Percentiles rank a stretch among this genome's conserved stretches.
Evolutionary conservation across 225 moss, liverwort and hornwort genomes (phyloP).

Genomic region (Lunularia cruciata): DNA sequence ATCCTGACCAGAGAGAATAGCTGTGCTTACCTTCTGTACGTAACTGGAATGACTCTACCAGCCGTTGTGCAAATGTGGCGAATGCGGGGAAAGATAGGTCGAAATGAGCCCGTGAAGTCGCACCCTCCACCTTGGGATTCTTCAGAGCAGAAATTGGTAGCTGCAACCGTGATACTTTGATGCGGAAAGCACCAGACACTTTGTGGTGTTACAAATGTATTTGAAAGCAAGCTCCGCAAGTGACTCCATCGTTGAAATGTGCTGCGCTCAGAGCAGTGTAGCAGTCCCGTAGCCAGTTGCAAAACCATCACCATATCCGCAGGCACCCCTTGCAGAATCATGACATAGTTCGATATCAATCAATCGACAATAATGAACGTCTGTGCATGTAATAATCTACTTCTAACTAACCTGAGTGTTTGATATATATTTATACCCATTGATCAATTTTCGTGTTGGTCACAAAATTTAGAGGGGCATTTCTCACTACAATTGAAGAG

Average conservation of each 20-base stretch:
- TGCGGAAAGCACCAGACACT: not conserved
- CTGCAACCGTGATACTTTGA: not conserved
- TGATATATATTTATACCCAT: too few species aligned
- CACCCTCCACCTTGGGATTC: slow-evolving; percentile 25
- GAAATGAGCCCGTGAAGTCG: slow-evolving; percentile 30
- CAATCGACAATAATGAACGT: too few species aligned
- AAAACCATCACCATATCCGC: slow-evolving; percentile 78
- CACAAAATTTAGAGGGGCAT: too few species aligned
- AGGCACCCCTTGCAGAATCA: slow-evolving; percentile 56
- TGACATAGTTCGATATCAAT: too few species aligned
- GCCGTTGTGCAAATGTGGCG: not conserved
- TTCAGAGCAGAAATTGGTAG: slow-evolving; percentile 1
- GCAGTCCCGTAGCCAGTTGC: slow-evolving; percentile 62
- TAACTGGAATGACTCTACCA: not conserved
- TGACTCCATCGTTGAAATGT: slow-evolving; percentile 62
- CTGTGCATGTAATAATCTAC: too few species aligned
- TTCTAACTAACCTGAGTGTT: too few species aligned
- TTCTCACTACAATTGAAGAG: too few species aligned
- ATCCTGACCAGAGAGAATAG: too few species aligned
- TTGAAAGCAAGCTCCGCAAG: slow-evolving; percentile 40
- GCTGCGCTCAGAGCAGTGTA: slow-evolving; percentile 71
- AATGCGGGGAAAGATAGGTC: slow-evolving; percentile 29
- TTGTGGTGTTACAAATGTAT: not conserved
- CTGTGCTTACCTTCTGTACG: not conserved
- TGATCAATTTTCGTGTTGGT: too few species aligned